phyloP scores from a whole-genome alignment of 208 protist genomes.

The Wallacemonas collosoma region DNA sequence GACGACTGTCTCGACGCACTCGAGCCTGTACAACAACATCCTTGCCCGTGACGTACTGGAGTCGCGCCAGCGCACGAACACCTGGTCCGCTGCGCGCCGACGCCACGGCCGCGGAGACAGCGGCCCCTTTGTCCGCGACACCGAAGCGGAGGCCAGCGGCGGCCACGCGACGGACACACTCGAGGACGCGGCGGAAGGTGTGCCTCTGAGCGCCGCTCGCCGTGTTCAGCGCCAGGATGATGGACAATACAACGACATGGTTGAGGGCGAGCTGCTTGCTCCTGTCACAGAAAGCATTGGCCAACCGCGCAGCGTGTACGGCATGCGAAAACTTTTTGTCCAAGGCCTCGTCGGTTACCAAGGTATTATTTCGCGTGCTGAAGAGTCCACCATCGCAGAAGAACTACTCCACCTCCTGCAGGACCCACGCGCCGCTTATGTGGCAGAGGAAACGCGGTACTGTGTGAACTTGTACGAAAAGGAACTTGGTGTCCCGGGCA shows the following conservation, averaged over 20 bases:
- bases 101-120: neutral
- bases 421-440: constrained; percentile 71
- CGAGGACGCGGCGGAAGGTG: constrained; percentile 16
- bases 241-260: constrained; percentile 40
- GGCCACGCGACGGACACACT: too few relatives aligned
- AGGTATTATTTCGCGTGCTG: constrained; percentile 74
- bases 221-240: constrained; percentile 55
- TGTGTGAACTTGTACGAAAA: constrained; percentile 90
- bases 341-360: constrained; percentile 79
- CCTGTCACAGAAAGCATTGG: constrained; percentile 66
- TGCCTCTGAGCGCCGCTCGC: constrained; percentile 50
- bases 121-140: too few relatives aligned
- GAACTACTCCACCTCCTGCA: constrained; percentile 82
- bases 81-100: constrained; percentile 52
- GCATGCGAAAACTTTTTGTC: constrained; percentile 78
- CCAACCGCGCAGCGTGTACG: constrained; percentile 82
- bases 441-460: constrained; percentile 88
- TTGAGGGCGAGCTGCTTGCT: constrained; percentile 70
- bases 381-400: constrained; percentile 74
- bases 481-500: constrained; percentile 76
- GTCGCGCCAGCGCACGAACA: constrained; percentile 80
- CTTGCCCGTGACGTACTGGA: constrained; percentile 59
- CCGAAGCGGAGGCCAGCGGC: too few relatives aligned
- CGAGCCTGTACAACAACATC: constrained; percentile 70
- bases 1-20: constrained; percentile 81